A percentile compares a stretch with the other conserved stretches of the same genome.
Evolutionary conservation across 257 asterid genomes (phyloP).

Genomic region (Solanum rostratum): DNA sequence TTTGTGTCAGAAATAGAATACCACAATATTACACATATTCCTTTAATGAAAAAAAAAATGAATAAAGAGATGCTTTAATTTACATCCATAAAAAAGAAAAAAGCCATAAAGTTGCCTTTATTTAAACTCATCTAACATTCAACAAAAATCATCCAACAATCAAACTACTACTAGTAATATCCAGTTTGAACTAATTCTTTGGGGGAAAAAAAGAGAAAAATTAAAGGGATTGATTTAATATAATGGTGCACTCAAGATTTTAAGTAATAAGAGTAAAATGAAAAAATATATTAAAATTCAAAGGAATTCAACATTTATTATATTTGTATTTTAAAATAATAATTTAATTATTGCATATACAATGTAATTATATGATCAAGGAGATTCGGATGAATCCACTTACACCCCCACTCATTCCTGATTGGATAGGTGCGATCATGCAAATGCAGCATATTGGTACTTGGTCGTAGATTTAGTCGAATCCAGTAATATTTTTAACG

Average conservation of each 20-base stretch:
- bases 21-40: background rate
- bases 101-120: constrained; percentile 21
- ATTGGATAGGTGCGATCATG: background rate
- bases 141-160: constrained; percentile 22
- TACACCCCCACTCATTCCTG: background rate
- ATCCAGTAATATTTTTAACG: background rate
- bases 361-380: background rate
- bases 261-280: background rate
- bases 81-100: constrained; percentile 4
- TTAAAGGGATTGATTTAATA: background rate
- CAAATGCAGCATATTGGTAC: background rate
- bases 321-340: background rate
- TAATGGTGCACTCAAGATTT: background rate
- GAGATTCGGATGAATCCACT: background rate
- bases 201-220: background rate
- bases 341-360: background rate
- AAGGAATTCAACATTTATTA: background rate
- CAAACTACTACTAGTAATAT: background rate
- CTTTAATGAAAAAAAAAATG: constrained; percentile 2
- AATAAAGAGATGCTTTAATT: constrained; percentile 3
- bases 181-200: background rate
- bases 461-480: background rate
- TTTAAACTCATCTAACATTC: constrained; percentile 22
- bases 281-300: background rate
- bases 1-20: background rate